Evolutionary conservation across 805 yeast species (phyloP).

Genomic region (Millerago galiae): DNA sequence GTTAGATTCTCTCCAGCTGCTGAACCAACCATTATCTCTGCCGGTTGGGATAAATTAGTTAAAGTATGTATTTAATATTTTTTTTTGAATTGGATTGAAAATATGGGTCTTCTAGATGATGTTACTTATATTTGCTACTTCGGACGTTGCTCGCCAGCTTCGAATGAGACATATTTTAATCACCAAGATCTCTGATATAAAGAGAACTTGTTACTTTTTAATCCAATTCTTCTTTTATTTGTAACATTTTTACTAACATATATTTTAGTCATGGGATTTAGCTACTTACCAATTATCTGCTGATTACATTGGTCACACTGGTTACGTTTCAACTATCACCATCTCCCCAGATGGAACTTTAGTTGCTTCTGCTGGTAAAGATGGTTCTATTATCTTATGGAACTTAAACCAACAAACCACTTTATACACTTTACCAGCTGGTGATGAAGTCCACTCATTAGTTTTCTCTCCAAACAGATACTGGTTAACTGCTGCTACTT

Average conservation of each 20-base stretch:
- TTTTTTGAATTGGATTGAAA: neutral
- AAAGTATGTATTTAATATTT: constrained; percentile 69
- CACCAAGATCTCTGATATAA: constrained; percentile 98
- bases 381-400: constrained; percentile 98
- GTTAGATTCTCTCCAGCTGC: constrained; percentile 93
- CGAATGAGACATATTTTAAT: constrained; percentile 94
- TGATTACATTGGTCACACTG: constrained; percentile 99
- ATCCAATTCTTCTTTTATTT: neutral
- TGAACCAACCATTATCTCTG: constrained; percentile 81
- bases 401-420: constrained; percentile 81
- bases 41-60: constrained; percentile 98
- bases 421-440: constrained; percentile 89
- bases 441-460: constrained; percentile 95
- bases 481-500: constrained; percentile 99
- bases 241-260: constrained; percentile 38
- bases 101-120: constrained; percentile 47
- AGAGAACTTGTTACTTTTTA: neutral
- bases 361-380: constrained; percentile 99
- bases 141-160: constrained; percentile 65
- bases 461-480: constrained; percentile 99
- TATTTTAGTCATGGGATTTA: constrained; percentile 86
- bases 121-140: constrained; percentile 97
- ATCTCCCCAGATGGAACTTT: constrained; percentile 99
- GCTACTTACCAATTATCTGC: constrained; percentile 78
- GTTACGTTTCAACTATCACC: constrained; percentile 95